Evolutionary conservation across 2,329 filamentous ascomycete species (phyloP), one percentile per base, ranked within the genome.

Genomic region (Periconia digitata): DNA sequence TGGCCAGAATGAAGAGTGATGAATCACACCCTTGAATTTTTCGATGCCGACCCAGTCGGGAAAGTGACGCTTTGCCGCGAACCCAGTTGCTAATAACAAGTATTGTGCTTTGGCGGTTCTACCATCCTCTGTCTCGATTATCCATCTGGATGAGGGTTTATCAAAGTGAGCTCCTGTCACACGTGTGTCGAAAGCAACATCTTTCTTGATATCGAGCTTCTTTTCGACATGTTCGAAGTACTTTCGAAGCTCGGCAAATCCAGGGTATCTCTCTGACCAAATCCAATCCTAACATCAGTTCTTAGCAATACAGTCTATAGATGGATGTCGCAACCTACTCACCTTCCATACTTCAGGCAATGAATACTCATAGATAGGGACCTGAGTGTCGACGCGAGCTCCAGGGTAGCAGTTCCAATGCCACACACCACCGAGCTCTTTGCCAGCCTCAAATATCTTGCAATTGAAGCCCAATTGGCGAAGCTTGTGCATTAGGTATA

Each of bases 1-100:
- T 1, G 83, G 82, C 83, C 83, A 85, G 63, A 80, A 80, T 1
- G 80, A 82, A 0, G 81, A 80, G 62, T 85, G 83, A 56, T 83
- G 76, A 12, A 85, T 76, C 15, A 75, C 64, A 17, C 85, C 85
- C 47, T 82, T 75, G 74, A 85, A 87, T 22, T 73, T 77, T 17
- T 82, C 76, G 51, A 85, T 75, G 12, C 83, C 83, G 10, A 77
- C 75, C 76, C 80, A 85, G 46, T 81, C 75, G 0, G 84, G 84
- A 34, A 83, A 78, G 53, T 86, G 79, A n/a, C 81, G 72, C 59
- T 82, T 83, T 1, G 83, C 79, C 1, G 83, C 77, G 47, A 84
- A 83, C 1, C 82, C 82, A 0, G 78, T 77, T 1, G 78, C 79
- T 1, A 81, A 67, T 15, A 84, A 60, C 10, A 84, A 69, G 57